Percentiles rank a stretch among this genome's conserved stretches.
Evolutionary conservation across 176 grass and related monocot species (phyloP).

Genomic region (Carex parvula): DNA sequence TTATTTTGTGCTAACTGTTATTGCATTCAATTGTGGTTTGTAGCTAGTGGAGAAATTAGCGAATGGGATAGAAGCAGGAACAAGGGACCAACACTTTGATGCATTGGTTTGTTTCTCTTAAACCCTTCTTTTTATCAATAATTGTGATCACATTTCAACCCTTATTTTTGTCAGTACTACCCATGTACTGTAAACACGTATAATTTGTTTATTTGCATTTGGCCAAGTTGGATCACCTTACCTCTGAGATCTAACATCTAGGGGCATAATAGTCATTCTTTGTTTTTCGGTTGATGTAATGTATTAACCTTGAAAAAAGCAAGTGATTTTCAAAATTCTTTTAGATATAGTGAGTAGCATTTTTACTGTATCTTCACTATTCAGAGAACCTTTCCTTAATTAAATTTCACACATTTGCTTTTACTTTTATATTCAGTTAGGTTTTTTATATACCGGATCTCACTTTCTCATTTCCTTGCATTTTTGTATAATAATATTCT

Average conservation of each 20-base stretch:
- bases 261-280: too few species aligned
- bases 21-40: neutral
- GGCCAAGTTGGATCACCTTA: neutral
- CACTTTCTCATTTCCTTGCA: neutral
- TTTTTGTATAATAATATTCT: neutral
- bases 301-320: neutral
- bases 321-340: neutral
- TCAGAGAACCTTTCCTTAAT: too few species aligned
- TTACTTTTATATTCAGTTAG: too few species aligned
- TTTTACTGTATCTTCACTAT: too few species aligned
- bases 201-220: neutral
- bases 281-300: neutral
- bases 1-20: neutral
- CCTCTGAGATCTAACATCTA: neutral
- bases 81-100: constrained; percentile 36
- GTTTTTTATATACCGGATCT: too few species aligned
- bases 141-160: neutral
- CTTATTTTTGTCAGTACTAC: neutral
- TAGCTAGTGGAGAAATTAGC: constrained; percentile 40
- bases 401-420: too few species aligned
- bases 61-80: constrained; percentile 35
- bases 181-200: neutral
- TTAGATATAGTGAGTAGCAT: neutral
- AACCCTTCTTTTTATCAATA: neutral
- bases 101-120: constrained; percentile 31